phyloP scores from a whole-genome alignment of 2,329 filamentous ascomycete genomes.

The Clonostachys solani region DNA sequence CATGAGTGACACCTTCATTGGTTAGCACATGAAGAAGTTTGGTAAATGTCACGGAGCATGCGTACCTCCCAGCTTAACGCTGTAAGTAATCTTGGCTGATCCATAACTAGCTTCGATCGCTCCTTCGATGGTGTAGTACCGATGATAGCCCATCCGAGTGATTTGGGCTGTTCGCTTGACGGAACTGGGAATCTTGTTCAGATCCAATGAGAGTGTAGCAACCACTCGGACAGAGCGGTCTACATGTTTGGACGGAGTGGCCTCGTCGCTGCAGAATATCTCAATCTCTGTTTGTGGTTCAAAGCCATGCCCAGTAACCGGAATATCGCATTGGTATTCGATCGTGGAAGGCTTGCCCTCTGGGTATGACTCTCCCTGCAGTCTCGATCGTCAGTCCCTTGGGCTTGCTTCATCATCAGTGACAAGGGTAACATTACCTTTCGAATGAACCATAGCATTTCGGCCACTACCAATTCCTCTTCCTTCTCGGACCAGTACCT shows the following conservation, averaged over 20 bases:
- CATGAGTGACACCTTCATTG: constrained; percentile 25
- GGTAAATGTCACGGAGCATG: not conserved
- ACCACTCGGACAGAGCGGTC: constrained; percentile 19
- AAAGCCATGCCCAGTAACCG: constrained; percentile 21
- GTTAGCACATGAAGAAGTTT: not conserved
- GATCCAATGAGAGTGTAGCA: constrained; percentile 26
- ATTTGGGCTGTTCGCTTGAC: constrained; percentile 21
- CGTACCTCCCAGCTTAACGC: constrained; percentile 28
- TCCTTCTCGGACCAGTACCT: constrained; percentile 33
- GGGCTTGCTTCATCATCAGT: not conserved
- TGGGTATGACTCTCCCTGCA: constrained; percentile 29
- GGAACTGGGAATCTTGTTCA: constrained; percentile 23
- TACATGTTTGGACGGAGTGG: constrained; percentile 20
- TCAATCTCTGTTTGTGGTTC: constrained; percentile 29
- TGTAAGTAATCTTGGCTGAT: constrained; percentile 31
- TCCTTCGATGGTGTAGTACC: constrained; percentile 28
- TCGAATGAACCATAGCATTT: constrained; percentile 33
- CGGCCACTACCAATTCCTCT: constrained; percentile 24
- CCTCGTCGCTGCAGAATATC: constrained; percentile 26
- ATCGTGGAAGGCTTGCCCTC: constrained; percentile 26
- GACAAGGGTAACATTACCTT: constrained; percentile 17
- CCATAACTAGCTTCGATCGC: constrained; percentile 29
- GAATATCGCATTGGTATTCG: constrained; percentile 31
- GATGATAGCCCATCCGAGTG: constrained; percentile 25
- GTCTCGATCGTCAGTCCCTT: not conserved